A percentile compares a stretch with the other conserved stretches of the same genome.
phyloP scores from a whole-genome alignment of 371 early-diverging fungal species.

The Rhizopus microsporus region DNA sequence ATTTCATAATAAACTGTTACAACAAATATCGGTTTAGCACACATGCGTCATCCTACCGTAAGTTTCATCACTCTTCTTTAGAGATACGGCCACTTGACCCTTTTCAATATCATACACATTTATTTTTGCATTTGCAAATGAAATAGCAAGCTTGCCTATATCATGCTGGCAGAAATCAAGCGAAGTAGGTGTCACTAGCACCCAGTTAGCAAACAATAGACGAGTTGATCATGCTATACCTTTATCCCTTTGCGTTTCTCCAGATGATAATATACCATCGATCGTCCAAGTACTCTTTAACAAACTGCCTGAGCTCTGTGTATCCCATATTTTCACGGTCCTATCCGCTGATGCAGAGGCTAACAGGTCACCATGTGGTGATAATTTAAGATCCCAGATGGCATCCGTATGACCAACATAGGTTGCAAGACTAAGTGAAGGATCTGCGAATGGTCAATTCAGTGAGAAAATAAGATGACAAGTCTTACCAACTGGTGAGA shows the following conservation, averaged over 20 bases:
- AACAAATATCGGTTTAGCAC: background rate
- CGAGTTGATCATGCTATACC: background rate
- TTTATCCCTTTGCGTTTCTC: conserved; percentile 2
- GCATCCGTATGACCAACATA: conserved; percentile 83
- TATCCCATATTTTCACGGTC: conserved; percentile 83
- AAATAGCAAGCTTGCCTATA: conserved; percentile 62
- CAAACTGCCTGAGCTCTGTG: conserved; percentile 43
- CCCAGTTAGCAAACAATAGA: background rate
- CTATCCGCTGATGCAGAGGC: conserved; percentile 85
- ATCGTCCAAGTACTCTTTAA: conserved; percentile 56
- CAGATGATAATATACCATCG: conserved; percentile 30
- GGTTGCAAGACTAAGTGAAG: conserved; percentile 56
- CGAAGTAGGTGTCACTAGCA: conserved; percentile 60
- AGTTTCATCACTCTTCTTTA: conserved; percentile 58
- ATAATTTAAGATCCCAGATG: conserved; percentile 83
- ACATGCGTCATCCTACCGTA: conserved; percentile 50
- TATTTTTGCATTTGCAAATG: conserved; percentile 68
- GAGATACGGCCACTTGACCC: conserved; percentile 57
- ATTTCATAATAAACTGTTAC: background rate
- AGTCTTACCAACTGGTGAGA: conserved; percentile 57
- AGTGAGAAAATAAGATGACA: background rate
- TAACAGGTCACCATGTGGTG: conserved; percentile 56
- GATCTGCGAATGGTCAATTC: conserved; percentile 36
- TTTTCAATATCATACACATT: conserved; percentile 80
- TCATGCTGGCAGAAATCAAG: conserved; percentile 69